Percentiles rank a stretch among this genome's conserved stretches.
Evolutionary conservation across 768 basidiomycete genomes (phyloP).

Genomic region (Leccinellum albellum): DNA sequence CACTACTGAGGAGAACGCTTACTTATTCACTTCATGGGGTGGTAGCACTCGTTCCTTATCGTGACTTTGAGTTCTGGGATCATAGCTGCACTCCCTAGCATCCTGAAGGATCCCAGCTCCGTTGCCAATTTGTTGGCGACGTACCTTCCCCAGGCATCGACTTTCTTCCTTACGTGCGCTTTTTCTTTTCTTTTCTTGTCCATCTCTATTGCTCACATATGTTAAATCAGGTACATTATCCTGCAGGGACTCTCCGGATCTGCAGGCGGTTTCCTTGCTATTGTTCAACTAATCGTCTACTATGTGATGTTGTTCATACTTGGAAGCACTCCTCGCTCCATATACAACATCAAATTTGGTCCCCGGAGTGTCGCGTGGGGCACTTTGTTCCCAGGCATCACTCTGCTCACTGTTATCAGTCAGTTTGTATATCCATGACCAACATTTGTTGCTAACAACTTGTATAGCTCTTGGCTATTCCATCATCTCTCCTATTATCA

Average conservation of each 20-base stretch:
- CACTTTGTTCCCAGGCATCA: constrained; percentile 63
- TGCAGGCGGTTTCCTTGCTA: constrained; percentile 76
- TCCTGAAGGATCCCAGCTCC: constrained; percentile 65
- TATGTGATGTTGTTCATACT: constrained; percentile 87
- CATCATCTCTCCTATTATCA: constrained; percentile 90
- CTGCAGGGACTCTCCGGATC: constrained; percentile 78
- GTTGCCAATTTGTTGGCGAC: constrained; percentile 69
- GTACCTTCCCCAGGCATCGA: constrained; percentile 79
- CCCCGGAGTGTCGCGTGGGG: constrained; percentile 72
- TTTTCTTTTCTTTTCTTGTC: neutral
- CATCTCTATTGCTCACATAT: neutral
- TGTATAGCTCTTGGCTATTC: constrained; percentile 68
- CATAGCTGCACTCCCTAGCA: constrained; percentile 57
- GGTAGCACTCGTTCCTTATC: constrained; percentile 89
- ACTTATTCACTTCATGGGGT: neutral
- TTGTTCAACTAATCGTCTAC: constrained; percentile 73
- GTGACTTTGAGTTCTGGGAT: constrained; percentile 85
- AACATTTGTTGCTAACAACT: neutral
- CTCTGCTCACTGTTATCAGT: constrained; percentile 83
- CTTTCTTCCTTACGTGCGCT: constrained; percentile 82
- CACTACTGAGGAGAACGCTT: neutral
- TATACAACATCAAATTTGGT: constrained; percentile 80
- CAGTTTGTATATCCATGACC: constrained; percentile 23
- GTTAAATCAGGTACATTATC: constrained; percentile 59
- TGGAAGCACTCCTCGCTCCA: constrained; percentile 83